Base-by-base conservation (phyloP, 148 eudicot genomes). In the Vaccinium vitisidaea region DNA sequence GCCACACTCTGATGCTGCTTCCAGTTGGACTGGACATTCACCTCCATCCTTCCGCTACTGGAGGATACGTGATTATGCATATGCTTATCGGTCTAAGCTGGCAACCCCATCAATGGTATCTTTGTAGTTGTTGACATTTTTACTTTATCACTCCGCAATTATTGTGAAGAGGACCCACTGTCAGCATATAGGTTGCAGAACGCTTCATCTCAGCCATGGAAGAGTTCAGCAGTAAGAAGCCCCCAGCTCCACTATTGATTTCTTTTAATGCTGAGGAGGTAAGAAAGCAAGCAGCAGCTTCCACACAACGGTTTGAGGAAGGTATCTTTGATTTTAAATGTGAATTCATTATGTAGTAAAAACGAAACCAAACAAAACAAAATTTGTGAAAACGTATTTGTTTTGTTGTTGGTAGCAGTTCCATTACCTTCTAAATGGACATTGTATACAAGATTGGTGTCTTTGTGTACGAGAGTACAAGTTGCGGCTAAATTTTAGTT, bases 21-120 rank as follows among this genome's bases (percentile, higher is more conserved):
- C 87, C 82, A 80, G 84, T 67, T 93, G 91, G 92, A 89, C 79
- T 81, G 90, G 80, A 71, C 92, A 92, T 86, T 50, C 88, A 84
- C 84, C 73, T 79, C 81, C 89, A 74, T 80, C 92, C 23, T 97
- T 97, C 87, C 92, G 89, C 75, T 97, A 95, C 83, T 97, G 99
- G 99, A 97, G 91, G 82, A 97, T 97, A 83, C 94, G 98, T 84
- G 98, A 97, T 91, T 97, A 89, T 89, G 94, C 98, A 73, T 83
- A 92, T 82, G 98, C 98, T 89, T 97, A 97, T 88, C 89, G 92
- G 87, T 85, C 96, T 36, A 89, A 81, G 89, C 89, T 97, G 84
- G 87, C 92, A 36, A 94, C 96, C 83, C 99, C 99, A 74, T 92
- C 98, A 73, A 90, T 85, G 90, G 99, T 95, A 85, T 79, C 83